Evolutionary conservation across 495 filamentous ascomycete genomes (phyloP).

Genomic region (Geopyxis carbonaria): DNA sequence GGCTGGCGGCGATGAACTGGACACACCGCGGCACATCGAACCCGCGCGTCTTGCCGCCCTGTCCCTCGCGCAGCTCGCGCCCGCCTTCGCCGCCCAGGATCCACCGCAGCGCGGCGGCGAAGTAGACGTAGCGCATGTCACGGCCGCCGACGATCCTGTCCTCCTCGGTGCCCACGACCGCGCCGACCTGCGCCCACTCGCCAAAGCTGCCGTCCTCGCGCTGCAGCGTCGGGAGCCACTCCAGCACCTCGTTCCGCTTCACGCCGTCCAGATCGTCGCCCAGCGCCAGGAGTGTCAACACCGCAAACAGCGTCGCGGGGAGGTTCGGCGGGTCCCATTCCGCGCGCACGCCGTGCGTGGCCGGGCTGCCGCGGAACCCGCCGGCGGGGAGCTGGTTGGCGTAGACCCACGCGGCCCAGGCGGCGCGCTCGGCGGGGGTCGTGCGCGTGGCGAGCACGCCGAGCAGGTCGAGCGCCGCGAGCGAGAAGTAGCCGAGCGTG

Average conservation of each 20-base stretch:
- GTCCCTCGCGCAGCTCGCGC: conserved; percentile 36
- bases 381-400: conserved; percentile 55
- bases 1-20: too few relatives aligned
- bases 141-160: conserved; percentile 53
- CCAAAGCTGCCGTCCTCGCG: conserved; percentile 80
- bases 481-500: conserved; percentile 70
- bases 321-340: conserved; percentile 65
- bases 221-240: conserved; percentile 63
- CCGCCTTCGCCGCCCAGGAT: conserved; percentile 47
- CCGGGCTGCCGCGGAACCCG: conserved; percentile 67
- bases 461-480: conserved; percentile 67
- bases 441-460: conserved; percentile 41
- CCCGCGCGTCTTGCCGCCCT: conserved; percentile 47
- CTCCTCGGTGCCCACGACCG: conserved; percentile 46
- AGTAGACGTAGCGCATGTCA: conserved; percentile 77
- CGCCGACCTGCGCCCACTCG: conserved; percentile 46
- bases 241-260: conserved; percentile 46
- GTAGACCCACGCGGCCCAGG: conserved; percentile 55
- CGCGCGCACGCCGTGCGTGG: conserved; percentile 35
- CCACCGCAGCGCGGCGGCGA: conserved; percentile 64
- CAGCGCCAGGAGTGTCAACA: conserved; percentile 54
- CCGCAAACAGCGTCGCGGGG: conserved; percentile 73
- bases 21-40: conserved; percentile 55
- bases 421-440: conserved; percentile 39
- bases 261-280: conserved; percentile 44